A percentile compares a stretch with the other conserved stretches of the same genome.
Conservation (phyloP, 2,329 filamentous ascomycete species). For the Colletotrichum sp. region DNA sequence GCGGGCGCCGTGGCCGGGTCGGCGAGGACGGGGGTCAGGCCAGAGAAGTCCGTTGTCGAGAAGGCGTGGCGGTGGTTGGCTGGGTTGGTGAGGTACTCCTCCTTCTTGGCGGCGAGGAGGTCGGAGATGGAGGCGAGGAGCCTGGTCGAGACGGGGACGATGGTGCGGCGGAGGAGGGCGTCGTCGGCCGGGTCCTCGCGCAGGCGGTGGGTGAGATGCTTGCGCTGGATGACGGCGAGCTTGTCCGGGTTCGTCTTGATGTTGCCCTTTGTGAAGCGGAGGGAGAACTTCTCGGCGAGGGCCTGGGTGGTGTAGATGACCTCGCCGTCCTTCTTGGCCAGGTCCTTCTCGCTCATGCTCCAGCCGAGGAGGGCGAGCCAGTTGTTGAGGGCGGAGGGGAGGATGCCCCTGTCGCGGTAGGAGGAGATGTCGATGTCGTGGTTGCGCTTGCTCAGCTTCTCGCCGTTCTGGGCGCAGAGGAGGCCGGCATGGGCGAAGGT, state of each 20-base stretch:
- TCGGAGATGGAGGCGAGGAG: slow-evolving; percentile 11
- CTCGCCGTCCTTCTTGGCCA: slow-evolving; percentile 44
- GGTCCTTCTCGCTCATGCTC: slow-evolving; percentile 63
- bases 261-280: slow-evolving; percentile 92
- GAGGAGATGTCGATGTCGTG: slow-evolving; percentile 56
- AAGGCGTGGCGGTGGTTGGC: slow-evolving; percentile 1
- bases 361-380: slow-evolving; percentile 88
- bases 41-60: background rate
- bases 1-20: background rate
- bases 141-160: slow-evolving; percentile 12
- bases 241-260: slow-evolving; percentile 84
- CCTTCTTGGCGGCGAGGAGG: background rate
- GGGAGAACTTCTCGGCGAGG: slow-evolving; percentile 76
- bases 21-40: background rate
- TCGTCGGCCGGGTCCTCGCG: slow-evolving; percentile 15
- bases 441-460: slow-evolving; percentile 88
- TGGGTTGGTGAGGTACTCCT: background rate
- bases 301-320: slow-evolving; percentile 76
- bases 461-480: slow-evolving; percentile 69
- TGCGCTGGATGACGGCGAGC: slow-evolving; percentile 78
- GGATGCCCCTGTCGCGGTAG: slow-evolving; percentile 51
- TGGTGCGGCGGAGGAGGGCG: background rate
- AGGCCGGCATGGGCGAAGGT: slow-evolving; percentile 83
- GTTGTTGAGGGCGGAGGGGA: slow-evolving; percentile 67
- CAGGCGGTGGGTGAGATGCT: slow-evolving; percentile 54